phyloP scores from a whole-genome alignment of 2,329 filamentous ascomycete genomes.

The Penicillium sp. region DNA sequence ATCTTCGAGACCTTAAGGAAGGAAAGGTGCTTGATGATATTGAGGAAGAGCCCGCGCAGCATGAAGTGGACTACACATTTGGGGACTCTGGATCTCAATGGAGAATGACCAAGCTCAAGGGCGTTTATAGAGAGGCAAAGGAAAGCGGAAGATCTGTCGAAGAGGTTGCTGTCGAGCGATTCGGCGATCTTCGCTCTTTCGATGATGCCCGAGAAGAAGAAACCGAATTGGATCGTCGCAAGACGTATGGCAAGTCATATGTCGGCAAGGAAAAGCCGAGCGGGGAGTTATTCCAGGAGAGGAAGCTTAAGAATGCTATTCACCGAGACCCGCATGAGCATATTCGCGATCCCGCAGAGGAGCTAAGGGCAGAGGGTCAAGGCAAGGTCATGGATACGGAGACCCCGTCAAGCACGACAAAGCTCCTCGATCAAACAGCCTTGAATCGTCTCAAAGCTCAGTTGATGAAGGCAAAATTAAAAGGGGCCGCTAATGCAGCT shows the following conservation, averaged over 20 bases:
- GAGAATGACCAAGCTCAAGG: constrained; percentile 94
- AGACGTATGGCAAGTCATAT: constrained; percentile 82
- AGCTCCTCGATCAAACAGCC: constrained; percentile 71
- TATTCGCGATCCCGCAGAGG: constrained; percentile 39
- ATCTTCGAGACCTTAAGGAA: constrained; percentile 65
- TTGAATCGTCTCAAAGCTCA: constrained; percentile 90
- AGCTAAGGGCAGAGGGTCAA: constrained; percentile 52
- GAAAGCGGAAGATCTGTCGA: constrained; percentile 74
- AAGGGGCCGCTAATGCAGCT: constrained; percentile 72
- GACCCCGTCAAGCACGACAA: constrained; percentile 52
- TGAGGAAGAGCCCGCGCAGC: constrained; percentile 57
- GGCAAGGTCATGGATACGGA: constrained; percentile 63
- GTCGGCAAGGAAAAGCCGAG: constrained; percentile 83
- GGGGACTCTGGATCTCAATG: constrained; percentile 89
- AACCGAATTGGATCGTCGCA: constrained; percentile 81
- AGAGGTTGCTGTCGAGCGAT: constrained; percentile 80
- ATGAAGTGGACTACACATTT: constrained; percentile 78
- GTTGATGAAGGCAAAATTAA: constrained; percentile 93
- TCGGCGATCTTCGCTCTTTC: constrained; percentile 79
- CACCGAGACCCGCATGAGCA: constrained; percentile 40
- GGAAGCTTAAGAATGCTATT: constrained; percentile 64
- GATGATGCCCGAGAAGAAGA: constrained; percentile 93
- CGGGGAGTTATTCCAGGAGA: constrained; percentile 81
- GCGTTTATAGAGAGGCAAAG: constrained; percentile 78
- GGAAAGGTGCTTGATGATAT: constrained; percentile 60